phyloP scores from a whole-genome alignment of 192 early-diverging fungal species.

The Spinellus fusiger region DNA sequence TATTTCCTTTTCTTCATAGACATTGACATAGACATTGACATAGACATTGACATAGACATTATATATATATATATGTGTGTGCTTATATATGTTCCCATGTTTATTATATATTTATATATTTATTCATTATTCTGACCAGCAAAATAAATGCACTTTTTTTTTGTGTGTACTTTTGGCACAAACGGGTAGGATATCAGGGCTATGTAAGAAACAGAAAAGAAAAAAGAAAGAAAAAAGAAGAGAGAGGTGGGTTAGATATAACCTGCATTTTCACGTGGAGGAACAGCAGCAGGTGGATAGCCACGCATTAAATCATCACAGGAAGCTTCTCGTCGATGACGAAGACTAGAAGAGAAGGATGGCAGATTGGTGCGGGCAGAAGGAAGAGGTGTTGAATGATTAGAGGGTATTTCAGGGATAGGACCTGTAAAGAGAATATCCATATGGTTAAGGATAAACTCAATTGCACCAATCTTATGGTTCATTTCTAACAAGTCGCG shows the following conservation, averaged over 20 bases:
- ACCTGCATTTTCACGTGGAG: slow-evolving; percentile 19
- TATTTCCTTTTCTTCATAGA: too few relatives aligned
- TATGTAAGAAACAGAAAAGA: too few relatives aligned
- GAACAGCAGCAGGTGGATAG: slow-evolving; percentile 4
- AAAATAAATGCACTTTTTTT: too few relatives aligned
- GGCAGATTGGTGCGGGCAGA: neutral
- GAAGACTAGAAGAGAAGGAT: neutral
- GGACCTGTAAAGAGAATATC: slow-evolving; percentile 17
- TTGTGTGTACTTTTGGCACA: too few relatives aligned
- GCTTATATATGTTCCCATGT: too few relatives aligned
- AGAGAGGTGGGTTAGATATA: slow-evolving; percentile 9
- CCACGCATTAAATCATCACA: neutral
- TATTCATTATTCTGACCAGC: too few relatives aligned
- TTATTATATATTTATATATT: too few relatives aligned
- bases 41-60: too few relatives aligned
- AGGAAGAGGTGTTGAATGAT: slow-evolving; percentile 6
- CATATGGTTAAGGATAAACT: slow-evolving; percentile 61
- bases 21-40: too few relatives aligned
- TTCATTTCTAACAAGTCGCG: slow-evolving; percentile 68
- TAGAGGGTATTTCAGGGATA: neutral
- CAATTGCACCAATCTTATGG: slow-evolving; percentile 59
- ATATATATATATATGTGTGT: too few relatives aligned
- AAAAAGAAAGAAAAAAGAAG: neutral
- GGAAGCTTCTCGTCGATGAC: slow-evolving; percentile 3
- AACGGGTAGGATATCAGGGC: too few relatives aligned